A percentile compares a stretch with the other conserved stretches of the same genome.
Conservation (phyloP, 257 asterid genomes). For the Perilla frutescens region DNA sequence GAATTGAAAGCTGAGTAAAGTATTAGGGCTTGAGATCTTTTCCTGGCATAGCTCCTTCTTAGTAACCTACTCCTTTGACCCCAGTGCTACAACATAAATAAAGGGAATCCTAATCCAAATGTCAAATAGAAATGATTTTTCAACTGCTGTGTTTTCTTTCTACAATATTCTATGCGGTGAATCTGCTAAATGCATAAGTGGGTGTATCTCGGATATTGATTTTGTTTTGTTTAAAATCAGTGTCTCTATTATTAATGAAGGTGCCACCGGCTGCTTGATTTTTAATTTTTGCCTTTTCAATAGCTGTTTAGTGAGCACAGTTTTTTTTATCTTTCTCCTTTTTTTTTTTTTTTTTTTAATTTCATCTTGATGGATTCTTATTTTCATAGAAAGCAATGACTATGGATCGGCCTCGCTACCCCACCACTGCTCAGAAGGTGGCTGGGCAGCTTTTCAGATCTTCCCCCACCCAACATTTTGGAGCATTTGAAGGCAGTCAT, state of each 20-base stretch:
- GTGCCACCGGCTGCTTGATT: not conserved
- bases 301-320: too few relatives aligned
- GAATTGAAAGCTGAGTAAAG: too few relatives aligned
- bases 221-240: not conserved
- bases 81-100: not conserved
- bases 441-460: conserved; percentile 37
- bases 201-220: not conserved
- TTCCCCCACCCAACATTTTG: conserved; percentile 23
- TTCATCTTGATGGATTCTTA: not conserved
- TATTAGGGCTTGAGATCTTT: not conserved
- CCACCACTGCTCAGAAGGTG: conserved; percentile 38
- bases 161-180: not conserved
- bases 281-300: not conserved
- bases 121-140: not conserved
- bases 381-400: conserved; percentile 27
- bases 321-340: too few relatives aligned
- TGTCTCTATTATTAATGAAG: not conserved
- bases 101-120: not conserved
- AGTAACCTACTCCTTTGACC: not conserved
- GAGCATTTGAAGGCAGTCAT: conserved; percentile 21
- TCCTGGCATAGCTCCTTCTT: not conserved
- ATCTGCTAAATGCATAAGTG: too few relatives aligned
- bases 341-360: not conserved
- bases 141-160: not conserved
- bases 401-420: conserved; percentile 37